Base-by-base conservation (phyloP, 306 rosid species). In the Potentilla sterilis region DNA sequence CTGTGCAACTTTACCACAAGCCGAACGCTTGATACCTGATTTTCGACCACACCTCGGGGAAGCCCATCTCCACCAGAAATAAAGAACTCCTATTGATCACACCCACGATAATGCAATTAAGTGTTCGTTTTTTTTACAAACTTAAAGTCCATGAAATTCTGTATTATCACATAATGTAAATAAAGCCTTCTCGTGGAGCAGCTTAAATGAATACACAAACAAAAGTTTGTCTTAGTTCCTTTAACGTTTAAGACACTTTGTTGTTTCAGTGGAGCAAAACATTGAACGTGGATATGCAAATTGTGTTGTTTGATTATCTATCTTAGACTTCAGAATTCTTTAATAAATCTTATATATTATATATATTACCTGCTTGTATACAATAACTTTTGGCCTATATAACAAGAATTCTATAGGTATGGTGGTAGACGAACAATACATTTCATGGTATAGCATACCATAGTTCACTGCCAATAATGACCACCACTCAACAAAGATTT, bases 61-160 rank as follows among this genome's bases (percentile, higher is more conserved):
- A 95, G 97, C 28, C 99, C 99, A 64, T 95, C 99, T 42, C 99
- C 99, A 54, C 99, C 99, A 40, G 99, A 95, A 81, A 95, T 90
- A 79, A 95, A 95, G 78, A 95, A 95, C 70, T 95, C 99, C 99
- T 95, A 74, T 78, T 74, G 47, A 54, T 77, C 55, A 66, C 62
- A 72, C 34, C 58, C 63, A 49, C 28, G 66, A 51, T 42, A 57
- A 75, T 24, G 22, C 61, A 51, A 66, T 64, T 43, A 78, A 43
- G 44, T 41, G 47, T 19, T 21, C 22, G 22, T 63, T 43, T 21
- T 55, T 43, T 63, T 73, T 40, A 28, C 13, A 47, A 2, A 22
- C 19, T 32, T 42, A 21, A 66, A 37, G 32, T 37, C 48, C 59
- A 44, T 5, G 40, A 37, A 35, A 68, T 21, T 32, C 40, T 12